Evolutionary conservation across 257 asterid species (phyloP).

Genomic region (Plantago elongata): DNA sequence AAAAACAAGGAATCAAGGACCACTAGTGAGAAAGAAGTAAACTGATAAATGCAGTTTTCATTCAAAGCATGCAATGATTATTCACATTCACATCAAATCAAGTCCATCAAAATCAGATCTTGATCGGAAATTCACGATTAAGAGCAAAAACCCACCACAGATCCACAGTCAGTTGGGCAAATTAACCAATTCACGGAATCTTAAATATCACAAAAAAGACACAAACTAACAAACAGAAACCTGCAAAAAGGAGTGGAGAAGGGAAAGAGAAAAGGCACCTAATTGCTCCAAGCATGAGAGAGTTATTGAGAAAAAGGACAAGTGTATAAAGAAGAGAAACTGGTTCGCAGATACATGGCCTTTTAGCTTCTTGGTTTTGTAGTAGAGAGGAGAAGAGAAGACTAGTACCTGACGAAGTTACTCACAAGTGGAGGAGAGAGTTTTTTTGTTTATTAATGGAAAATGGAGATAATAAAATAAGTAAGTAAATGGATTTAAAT

Average conservation of each 20-base stretch:
- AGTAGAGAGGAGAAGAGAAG: no score
- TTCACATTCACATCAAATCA: slow-evolving; percentile 4
- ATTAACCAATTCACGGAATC: slow-evolving; percentile 7
- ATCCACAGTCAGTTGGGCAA: slow-evolving; percentile 12
- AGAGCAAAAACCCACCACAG: slow-evolving; percentile 20
- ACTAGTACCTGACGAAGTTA: slow-evolving; percentile 13
- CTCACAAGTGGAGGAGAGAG: slow-evolving; percentile 25
- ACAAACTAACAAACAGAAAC: neutral
- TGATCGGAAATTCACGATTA: slow-evolving; percentile 9
- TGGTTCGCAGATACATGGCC: slow-evolving; percentile 10
- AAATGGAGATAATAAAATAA: neutral
- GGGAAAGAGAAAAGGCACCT: slow-evolving; percentile 16
- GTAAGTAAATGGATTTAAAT: neutral
- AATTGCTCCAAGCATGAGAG: slow-evolving; percentile 1
- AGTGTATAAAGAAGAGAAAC: slow-evolving; percentile 16
- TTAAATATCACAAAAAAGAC: neutral
- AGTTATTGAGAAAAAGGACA: slow-evolving; percentile 8
- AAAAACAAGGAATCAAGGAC: slow-evolving; percentile 20
- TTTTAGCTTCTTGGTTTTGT: slow-evolving; percentile 16
- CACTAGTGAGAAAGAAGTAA: slow-evolving; percentile 11
- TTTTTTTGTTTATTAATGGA: neutral
- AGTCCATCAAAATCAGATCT: slow-evolving; percentile 26
- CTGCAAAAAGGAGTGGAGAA: neutral
- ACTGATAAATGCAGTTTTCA: slow-evolving; percentile 3
- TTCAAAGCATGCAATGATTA: slow-evolving; percentile 13